phyloP scores from a whole-genome alignment of 305 asterid species.

The Petunia hybrid region DNA sequence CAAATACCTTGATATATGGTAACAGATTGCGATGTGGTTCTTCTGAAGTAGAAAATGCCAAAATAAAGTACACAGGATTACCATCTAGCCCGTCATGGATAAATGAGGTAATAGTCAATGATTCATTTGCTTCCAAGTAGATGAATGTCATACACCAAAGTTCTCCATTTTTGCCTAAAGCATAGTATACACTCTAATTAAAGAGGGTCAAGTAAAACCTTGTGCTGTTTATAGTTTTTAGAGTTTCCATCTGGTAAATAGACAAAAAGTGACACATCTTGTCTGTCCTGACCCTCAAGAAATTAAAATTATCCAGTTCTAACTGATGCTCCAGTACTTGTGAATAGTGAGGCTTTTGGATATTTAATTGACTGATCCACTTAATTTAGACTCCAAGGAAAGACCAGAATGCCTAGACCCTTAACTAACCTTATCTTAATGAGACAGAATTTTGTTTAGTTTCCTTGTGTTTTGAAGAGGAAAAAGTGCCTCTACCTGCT shows the following conservation, averaged over 20 bases:
- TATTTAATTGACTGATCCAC: not conserved
- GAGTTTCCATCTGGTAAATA: not conserved
- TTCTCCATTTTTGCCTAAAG: not conserved
- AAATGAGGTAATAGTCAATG: conserved; percentile 59
- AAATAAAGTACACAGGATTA: conserved; percentile 63
- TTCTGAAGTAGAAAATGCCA: conserved; percentile 76
- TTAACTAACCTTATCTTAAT: conserved; percentile 21
- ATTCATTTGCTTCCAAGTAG: conserved; percentile 32
- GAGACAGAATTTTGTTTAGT: conserved; percentile 11
- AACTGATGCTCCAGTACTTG: conserved; percentile 7
- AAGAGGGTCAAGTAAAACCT: conserved; percentile 2
- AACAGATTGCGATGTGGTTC: conserved; percentile 92
- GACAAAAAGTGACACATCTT: not conserved
- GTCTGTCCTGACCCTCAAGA: not conserved
- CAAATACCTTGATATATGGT: conserved; percentile 93
- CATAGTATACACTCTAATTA: not conserved
- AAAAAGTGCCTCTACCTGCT: not conserved
- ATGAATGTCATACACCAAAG: not conserved
- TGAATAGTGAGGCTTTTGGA: not conserved
- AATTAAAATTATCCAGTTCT: not conserved
- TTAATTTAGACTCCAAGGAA: not conserved
- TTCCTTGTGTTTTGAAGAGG: not conserved
- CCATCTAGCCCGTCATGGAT: conserved; percentile 76
- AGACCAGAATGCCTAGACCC: not conserved
- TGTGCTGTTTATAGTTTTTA: not conserved